These are phyloP conservation scores for Babesia gibsoni DNA, from an alignment of 169 alveolate species.

Conservation along the genomic window DNA sequence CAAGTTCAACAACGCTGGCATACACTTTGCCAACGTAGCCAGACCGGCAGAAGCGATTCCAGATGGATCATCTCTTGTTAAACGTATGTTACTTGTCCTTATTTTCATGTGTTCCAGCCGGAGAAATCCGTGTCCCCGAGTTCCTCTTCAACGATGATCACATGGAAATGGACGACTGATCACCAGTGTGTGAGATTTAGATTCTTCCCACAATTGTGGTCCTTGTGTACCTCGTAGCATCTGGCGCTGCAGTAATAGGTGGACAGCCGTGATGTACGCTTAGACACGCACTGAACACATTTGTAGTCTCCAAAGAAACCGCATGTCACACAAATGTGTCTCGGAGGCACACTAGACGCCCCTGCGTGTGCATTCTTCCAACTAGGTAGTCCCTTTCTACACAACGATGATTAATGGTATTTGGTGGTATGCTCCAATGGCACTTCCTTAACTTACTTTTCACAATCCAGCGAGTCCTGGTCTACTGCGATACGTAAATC, in stretches of 20 bases:
- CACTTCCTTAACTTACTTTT: constrained; percentile 43
- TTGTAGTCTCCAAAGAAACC: constrained; percentile 75
- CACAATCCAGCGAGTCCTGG: constrained; percentile 75
- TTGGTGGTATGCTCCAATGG: neutral
- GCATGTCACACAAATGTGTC: constrained; percentile 73
- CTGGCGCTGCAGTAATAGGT: constrained; percentile 70
- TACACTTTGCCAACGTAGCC: constrained; percentile 81
- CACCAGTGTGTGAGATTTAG: constrained; percentile 59
- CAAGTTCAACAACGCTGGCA: constrained; percentile 85
- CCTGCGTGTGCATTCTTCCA: constrained; percentile 74
- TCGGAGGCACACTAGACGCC: constrained; percentile 44
- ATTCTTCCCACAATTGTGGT: constrained; percentile 70
- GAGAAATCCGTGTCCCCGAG: constrained; percentile 27
- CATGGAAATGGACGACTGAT: constrained; percentile 47
- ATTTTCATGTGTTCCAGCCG: neutral
- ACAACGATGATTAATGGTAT: neutral
- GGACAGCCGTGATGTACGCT: constrained; percentile 53
- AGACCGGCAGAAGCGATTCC: constrained; percentile 29
- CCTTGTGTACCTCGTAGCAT: constrained; percentile 74
- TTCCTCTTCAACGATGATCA: constrained; percentile 59
- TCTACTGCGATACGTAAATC: constrained; percentile 70
- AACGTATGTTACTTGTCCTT: neutral
- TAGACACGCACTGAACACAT: constrained; percentile 70
- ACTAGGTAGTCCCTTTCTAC: constrained; percentile 66
- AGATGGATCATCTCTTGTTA: constrained; percentile 9